A percentile compares a stretch with the other conserved stretches of the same genome.
Evolutionary conservation across 106 monocot genomes (phyloP).

Genomic region (Platanthera zijinensis): DNA sequence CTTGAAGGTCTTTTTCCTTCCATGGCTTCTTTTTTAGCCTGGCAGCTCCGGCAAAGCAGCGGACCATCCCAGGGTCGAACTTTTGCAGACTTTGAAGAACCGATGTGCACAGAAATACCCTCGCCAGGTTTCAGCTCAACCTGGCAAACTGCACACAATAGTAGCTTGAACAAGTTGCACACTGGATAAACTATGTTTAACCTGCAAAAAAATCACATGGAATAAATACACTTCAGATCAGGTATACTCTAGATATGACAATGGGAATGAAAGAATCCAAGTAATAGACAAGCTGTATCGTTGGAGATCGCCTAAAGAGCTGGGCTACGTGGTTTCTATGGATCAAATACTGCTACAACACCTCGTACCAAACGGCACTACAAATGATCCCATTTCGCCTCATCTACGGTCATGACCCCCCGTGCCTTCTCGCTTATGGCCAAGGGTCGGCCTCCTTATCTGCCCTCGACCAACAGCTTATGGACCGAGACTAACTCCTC

Average conservation of each 20-base stretch:
- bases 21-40: conserved; percentile 66
- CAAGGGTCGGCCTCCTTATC: too few species aligned
- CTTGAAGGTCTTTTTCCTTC: conserved; percentile 33
- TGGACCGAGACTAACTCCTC: too few species aligned
- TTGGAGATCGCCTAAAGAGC: too few species aligned
- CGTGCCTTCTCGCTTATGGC: too few species aligned
- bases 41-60: conserved; percentile 49
- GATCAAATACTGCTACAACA: too few species aligned
- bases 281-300: too few species aligned
- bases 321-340: too few species aligned
- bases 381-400: too few species aligned
- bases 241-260: not conserved
- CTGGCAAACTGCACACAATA: conserved; percentile 62
- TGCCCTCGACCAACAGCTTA: too few species aligned
- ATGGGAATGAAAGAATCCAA: not conserved
- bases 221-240: not conserved
- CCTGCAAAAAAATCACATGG: conserved; percentile 24
- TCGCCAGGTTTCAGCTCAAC: conserved; percentile 46
- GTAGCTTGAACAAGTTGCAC: conserved; percentile 52
- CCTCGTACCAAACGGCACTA: too few species aligned
- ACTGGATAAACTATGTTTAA: conserved; percentile 39
- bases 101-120: conserved; percentile 47
- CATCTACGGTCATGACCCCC: too few species aligned
- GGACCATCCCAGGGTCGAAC: conserved; percentile 56
- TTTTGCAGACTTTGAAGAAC: conserved; percentile 21